Percentiles rank a stretch among this genome's conserved stretches.
Evolutionary conservation across 2,329 filamentous ascomycete genomes (phyloP).

Genomic region (Trichoderma sp.): DNA sequence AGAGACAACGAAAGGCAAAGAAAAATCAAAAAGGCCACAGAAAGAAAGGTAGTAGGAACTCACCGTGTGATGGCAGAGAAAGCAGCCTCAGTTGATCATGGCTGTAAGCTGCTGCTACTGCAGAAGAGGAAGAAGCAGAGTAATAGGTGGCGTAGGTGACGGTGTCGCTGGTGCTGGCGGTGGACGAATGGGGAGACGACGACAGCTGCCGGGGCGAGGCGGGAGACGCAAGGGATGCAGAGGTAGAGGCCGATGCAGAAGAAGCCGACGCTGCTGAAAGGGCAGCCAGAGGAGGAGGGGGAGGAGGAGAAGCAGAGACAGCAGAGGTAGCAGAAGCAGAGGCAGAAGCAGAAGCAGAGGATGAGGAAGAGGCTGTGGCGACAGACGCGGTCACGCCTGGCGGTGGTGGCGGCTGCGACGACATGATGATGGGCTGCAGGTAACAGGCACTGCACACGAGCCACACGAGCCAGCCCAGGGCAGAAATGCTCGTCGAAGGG

Average conservation of each 20-base stretch:
- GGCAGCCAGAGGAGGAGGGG: neutral
- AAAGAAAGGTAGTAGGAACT: neutral
- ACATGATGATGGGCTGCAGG: slow-evolving; percentile 21
- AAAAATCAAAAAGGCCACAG: neutral
- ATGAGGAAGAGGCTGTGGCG: slow-evolving; percentile 9
- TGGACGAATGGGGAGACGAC: slow-evolving; percentile 1
- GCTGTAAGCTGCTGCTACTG: neutral
- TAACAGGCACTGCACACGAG: slow-evolving; percentile 13
- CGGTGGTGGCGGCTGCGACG: slow-evolving; percentile 12
- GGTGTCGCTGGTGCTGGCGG: slow-evolving; percentile 13
- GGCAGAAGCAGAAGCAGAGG: neutral
- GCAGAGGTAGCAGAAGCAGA: neutral
- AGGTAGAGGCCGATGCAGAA: neutral
- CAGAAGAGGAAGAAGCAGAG: neutral
- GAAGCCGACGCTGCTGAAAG: too few species aligned
- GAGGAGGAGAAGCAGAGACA: neutral
- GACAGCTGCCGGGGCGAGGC: slow-evolving; percentile 5
- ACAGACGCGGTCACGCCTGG: slow-evolving; percentile 13
- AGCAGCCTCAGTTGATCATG: slow-evolving; percentile 1
- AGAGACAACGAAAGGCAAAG: neutral
- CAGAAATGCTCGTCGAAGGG: neutral
- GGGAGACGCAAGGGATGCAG: slow-evolving; percentile 1
- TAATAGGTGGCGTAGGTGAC: neutral
- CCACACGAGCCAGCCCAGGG: slow-evolving; percentile 5
- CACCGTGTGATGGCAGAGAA: slow-evolving; percentile 3